Percentiles rank a stretch among this genome's conserved stretches.
These are phyloP conservation scores for Shiraia sp. DNA, from an alignment of 2,329 filamentous ascomycete genomes.

Conservation along the genomic window DNA sequence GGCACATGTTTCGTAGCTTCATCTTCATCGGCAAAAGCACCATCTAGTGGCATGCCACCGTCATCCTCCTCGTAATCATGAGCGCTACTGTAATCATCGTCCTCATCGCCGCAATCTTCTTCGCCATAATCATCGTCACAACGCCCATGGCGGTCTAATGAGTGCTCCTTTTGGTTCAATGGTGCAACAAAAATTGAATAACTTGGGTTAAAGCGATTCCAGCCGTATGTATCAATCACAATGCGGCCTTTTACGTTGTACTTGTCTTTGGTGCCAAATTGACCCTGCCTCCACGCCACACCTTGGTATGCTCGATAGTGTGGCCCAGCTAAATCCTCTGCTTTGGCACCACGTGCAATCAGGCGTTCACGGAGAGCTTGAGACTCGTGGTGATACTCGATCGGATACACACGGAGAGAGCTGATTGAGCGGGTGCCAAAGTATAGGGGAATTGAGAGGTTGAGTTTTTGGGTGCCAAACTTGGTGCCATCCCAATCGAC, in stretches of 20 bases:
- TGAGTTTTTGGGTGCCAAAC: constrained; percentile 38
- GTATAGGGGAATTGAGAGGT: constrained; percentile 32
- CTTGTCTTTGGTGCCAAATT: constrained; percentile 44
- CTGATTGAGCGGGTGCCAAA: constrained; percentile 50
- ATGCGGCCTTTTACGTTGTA: constrained; percentile 52
- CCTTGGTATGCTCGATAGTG: constrained; percentile 58
- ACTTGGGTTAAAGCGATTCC: constrained; percentile 55
- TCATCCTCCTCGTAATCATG: constrained; percentile 12
- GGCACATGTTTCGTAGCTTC: constrained; percentile 14
- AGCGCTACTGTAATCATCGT: constrained; percentile 1
- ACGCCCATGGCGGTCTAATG: not conserved
- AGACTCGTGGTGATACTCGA: constrained; percentile 50
- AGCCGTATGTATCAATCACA: constrained; percentile 58
- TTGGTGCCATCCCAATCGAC: constrained; percentile 45
- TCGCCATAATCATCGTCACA: constrained; percentile 11
- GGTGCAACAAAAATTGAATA: constrained; percentile 44
- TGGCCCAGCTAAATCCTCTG: constrained; percentile 53
- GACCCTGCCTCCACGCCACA: constrained; percentile 43
- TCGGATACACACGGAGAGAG: constrained; percentile 49
- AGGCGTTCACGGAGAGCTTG: constrained; percentile 46
- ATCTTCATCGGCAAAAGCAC: constrained; percentile 20
- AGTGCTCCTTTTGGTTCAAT: constrained; percentile 36
- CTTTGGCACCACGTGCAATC: constrained; percentile 51
- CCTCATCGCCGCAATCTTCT: constrained; percentile 24
- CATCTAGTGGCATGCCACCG: constrained; percentile 18